These are phyloP conservation scores for Malus fusca DNA, from an alignment of 306 rosid genomes.

Conservation along the genomic window DNA sequence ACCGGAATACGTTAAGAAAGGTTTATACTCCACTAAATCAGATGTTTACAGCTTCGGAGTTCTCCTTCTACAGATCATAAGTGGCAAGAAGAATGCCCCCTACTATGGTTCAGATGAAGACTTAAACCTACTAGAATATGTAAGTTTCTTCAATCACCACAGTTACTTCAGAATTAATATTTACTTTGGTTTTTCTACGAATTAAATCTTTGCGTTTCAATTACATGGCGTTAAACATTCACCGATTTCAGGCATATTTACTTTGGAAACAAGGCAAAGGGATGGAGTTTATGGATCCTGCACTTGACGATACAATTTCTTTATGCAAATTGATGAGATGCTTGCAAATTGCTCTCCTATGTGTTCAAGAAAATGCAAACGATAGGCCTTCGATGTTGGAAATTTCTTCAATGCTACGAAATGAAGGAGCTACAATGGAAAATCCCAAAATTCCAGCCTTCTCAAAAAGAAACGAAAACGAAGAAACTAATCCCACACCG, in stretches of 20 bases:
- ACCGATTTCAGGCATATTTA: conserved; percentile 26
- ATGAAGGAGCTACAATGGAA: neutral
- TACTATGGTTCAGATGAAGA: too few species aligned
- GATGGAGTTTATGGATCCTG: conserved; percentile 20
- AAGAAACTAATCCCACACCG: neutral
- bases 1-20: conserved; percentile 19
- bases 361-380: conserved; percentile 21
- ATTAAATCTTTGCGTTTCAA: neutral
- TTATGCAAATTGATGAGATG: conserved; percentile 23
- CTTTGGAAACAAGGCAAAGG: conserved; percentile 29
- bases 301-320: conserved; percentile 26
- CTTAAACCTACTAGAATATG: too few species aligned
- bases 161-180: too few species aligned
- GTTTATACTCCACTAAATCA: conserved; percentile 24
- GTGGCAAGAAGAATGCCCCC: conserved; percentile 16
- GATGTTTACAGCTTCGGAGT: conserved; percentile 38
- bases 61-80: conserved; percentile 32
- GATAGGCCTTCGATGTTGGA: conserved; percentile 34
- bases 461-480: neutral
- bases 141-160: too few species aligned
- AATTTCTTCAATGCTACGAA: conserved; percentile 28
- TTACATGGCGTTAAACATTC: neutral
- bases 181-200: too few species aligned
- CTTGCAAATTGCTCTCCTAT: conserved; percentile 27
- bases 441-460: conserved; percentile 23